Percentiles rank a stretch among this genome's conserved stretches.
These are phyloP conservation scores for Claviceps spartinae DNA, from an alignment of 2,329 filamentous ascomycete species.

Conservation along the genomic window DNA sequence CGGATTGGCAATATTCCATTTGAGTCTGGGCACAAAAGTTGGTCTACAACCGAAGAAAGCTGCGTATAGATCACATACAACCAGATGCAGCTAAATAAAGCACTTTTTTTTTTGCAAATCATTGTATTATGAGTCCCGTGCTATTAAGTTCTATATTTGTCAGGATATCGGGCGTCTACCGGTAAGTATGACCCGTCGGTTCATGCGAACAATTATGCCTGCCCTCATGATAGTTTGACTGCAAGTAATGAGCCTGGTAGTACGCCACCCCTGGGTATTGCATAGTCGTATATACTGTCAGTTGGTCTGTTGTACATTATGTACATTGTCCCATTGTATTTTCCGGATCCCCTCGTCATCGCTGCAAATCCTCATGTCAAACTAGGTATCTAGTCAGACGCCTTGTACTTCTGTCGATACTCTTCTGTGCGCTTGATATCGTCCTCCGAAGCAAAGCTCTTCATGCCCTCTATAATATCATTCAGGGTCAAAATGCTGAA, in stretches of 20 bases:
- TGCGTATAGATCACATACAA: background rate
- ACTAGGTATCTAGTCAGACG: constrained; percentile 30
- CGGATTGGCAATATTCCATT: background rate
- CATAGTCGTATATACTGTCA: background rate
- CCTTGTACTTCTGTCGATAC: constrained; percentile 55
- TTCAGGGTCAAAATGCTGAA: constrained; percentile 71
- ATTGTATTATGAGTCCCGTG: background rate
- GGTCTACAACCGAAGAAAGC: background rate
- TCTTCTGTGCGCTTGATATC: constrained; percentile 57
- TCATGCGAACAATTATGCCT: background rate
- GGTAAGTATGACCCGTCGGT: background rate
- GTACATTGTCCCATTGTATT: background rate
- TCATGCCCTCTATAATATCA: constrained; percentile 63
- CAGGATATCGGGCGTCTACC: background rate
- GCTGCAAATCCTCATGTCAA: background rate
- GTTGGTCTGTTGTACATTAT: background rate
- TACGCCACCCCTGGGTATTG: no score
- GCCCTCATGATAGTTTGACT: background rate
- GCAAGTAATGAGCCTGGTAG: background rate
- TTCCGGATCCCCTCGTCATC: background rate
- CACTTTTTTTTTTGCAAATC: background rate
- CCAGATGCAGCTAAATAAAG: background rate
- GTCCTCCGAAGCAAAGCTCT: constrained; percentile 44
- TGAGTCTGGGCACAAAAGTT: background rate
- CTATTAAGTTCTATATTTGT: background rate